Percentiles rank a stretch among this genome's conserved stretches.
Evolutionary conservation across 2,329 filamentous ascomycete genomes (phyloP).

Genomic region (Cercospora sp.): DNA sequence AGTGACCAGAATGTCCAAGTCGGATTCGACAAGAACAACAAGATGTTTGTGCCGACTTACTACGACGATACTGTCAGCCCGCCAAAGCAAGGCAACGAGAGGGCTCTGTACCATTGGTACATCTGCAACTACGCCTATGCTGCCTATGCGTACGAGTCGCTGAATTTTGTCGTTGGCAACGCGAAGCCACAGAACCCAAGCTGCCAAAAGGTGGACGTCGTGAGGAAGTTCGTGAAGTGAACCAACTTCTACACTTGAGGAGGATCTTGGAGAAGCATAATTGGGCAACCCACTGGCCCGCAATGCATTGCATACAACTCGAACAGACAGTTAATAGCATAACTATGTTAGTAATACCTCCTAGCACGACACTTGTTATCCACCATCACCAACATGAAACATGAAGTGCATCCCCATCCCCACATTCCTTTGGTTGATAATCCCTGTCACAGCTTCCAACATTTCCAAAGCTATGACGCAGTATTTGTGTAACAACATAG

Average conservation of each 20-base stretch:
- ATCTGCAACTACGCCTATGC: slow-evolving; percentile 44
- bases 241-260: not conserved
- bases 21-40: slow-evolving; percentile 44
- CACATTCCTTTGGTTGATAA: not conserved
- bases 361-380: not conserved
- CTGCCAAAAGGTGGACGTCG: slow-evolving; percentile 47
- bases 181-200: slow-evolving; percentile 48
- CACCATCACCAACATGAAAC: not conserved
- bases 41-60: slow-evolving; percentile 44
- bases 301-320: not conserved
- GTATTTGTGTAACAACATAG: slow-evolving; percentile 3
- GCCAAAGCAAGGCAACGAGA: slow-evolving; percentile 26
- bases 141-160: slow-evolving; percentile 46
- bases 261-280: not conserved
- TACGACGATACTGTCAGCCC: slow-evolving; percentile 44
- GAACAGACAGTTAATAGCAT: not conserved
- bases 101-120: slow-evolving; percentile 47
- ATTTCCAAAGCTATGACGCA: slow-evolving; percentile 15
- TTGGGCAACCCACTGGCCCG: not conserved
- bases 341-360: too few species aligned
- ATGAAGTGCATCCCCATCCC: not conserved
- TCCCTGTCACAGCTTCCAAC: slow-evolving; percentile 15
- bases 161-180: slow-evolving; percentile 47
- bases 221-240: slow-evolving; percentile 19
- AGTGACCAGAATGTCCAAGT: slow-evolving; percentile 32